These are phyloP conservation scores for Seiridium unicorne DNA, from an alignment of 2,329 filamentous ascomycete genomes.

Conservation along the genomic window DNA sequence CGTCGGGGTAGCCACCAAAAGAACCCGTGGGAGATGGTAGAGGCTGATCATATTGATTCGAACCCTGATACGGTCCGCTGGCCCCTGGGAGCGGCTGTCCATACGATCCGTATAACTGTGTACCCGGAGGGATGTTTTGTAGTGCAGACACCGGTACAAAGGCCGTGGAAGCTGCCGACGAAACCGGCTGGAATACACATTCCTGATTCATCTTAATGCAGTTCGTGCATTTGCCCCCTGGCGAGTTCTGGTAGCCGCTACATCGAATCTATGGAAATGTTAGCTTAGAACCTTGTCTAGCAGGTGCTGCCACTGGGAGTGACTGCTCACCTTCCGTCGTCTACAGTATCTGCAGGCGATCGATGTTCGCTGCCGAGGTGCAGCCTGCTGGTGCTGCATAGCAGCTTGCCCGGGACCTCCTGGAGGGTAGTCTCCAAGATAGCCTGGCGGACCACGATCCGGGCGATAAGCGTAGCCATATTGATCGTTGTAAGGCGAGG, in stretches of 20 bases:
- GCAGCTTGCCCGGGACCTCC: slow-evolving; percentile 32
- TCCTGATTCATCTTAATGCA: slow-evolving; percentile 62
- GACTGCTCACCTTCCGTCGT: slow-evolving; percentile 53
- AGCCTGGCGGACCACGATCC: slow-evolving; percentile 25
- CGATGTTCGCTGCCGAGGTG: slow-evolving; percentile 57
- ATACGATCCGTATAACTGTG: slow-evolving; percentile 56
- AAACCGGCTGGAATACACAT: slow-evolving; percentile 60
- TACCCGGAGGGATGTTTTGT: slow-evolving; percentile 56
- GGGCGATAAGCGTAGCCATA: slow-evolving; percentile 32
- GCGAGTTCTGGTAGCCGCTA: slow-evolving; percentile 58
- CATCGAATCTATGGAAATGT: slow-evolving; percentile 51
- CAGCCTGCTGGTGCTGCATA: slow-evolving; percentile 50
- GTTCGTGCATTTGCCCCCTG: slow-evolving; percentile 59
- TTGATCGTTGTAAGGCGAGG: slow-evolving; percentile 15
- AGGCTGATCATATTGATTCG: slow-evolving; percentile 26
- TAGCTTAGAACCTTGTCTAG: slow-evolving; percentile 13
- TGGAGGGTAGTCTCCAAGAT: slow-evolving; percentile 26
- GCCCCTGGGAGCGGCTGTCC: slow-evolving; percentile 49
- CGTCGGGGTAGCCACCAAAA: slow-evolving; percentile 33
- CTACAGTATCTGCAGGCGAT: slow-evolving; percentile 61
- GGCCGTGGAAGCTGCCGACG: slow-evolving; percentile 52
- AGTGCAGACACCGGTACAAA: slow-evolving; percentile 60
- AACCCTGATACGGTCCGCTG: slow-evolving; percentile 17
- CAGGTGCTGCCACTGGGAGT: slow-evolving; percentile 10
- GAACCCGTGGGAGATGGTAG: slow-evolving; percentile 35